These are phyloP conservation scores for Diaporthe citrichinensis DNA, from an alignment of 2,329 filamentous ascomycete species.

Conservation along the genomic window DNA sequence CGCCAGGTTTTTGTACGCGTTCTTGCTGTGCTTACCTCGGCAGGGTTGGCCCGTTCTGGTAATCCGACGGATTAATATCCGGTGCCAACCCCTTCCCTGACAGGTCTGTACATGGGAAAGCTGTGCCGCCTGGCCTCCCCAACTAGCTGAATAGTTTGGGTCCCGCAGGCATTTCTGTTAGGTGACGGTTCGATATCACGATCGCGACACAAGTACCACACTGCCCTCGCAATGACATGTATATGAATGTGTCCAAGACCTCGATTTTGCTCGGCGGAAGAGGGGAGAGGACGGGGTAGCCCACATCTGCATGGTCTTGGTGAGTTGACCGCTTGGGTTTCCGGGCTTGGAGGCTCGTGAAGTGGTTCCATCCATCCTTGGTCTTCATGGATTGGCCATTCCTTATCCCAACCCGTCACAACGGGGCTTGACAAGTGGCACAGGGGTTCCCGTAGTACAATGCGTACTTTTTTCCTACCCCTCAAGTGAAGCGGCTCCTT, in stretches of 20 bases:
- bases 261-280: not conserved
- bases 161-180: not conserved
- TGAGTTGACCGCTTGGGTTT: slow-evolving; percentile 2
- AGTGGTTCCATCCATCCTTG: slow-evolving; percentile 25
- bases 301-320: not conserved
- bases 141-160: not conserved
- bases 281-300: not conserved
- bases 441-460: not conserved
- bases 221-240: not conserved
- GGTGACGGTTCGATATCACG: not conserved
- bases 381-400: not conserved
- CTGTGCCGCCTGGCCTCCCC: not conserved
- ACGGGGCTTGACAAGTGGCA: not conserved
- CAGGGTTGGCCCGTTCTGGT: slow-evolving; percentile 12
- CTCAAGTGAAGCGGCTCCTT: not conserved
- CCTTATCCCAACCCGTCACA: not conserved
- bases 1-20: not conserved
- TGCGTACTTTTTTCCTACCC: not conserved
- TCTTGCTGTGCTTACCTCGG: slow-evolving; percentile 1
- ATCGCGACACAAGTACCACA: not conserved
- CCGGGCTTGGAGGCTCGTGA: not conserved
- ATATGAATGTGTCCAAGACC: slow-evolving; percentile 21
- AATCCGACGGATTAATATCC: slow-evolving; percentile 30
- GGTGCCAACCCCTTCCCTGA: slow-evolving; percentile 1
- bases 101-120: slow-evolving; percentile 1